phyloP scores from a whole-genome alignment of 2,329 filamentous ascomycete genomes.

The Claviceps africana region DNA sequence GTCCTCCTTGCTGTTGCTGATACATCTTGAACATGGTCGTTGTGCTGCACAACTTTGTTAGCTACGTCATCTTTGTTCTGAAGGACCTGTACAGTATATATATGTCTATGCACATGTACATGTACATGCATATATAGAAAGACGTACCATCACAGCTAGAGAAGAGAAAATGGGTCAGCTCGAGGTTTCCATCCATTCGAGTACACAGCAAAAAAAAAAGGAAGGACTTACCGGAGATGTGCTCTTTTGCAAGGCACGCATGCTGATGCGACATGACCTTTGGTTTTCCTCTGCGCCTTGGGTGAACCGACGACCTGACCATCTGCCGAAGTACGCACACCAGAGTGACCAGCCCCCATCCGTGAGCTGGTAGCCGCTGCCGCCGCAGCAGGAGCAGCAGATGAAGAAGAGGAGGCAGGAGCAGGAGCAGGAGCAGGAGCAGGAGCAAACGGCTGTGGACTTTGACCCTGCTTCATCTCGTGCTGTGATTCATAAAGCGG shows the following conservation, averaged over 20 bases:
- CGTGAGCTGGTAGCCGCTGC: conserved; percentile 8
- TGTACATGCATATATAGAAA: too few relatives aligned
- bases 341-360: conserved; percentile 8
- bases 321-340: conserved; percentile 27
- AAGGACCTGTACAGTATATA: too few relatives aligned
- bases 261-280: conserved; percentile 71
- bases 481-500: conserved; percentile 11
- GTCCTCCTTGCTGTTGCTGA: conserved; percentile 67
- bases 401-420: too few relatives aligned
- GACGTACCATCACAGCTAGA: conserved; percentile 4
- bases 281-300: conserved; percentile 53
- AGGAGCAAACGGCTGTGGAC: conserved; percentile 12
- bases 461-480: conserved; percentile 2
- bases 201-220: not conserved
- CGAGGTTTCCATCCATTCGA: too few relatives aligned
- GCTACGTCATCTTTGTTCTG: conserved; percentile 8
- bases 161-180: not conserved
- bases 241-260: conserved; percentile 78
- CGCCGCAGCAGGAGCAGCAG: too few relatives aligned
- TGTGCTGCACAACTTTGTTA: conserved; percentile 41
- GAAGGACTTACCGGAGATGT: conserved; percentile 49
- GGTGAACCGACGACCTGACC: conserved; percentile 37
- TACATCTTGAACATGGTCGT: conserved; percentile 64
- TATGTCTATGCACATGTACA: too few relatives aligned
- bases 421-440: too few relatives aligned